Percentiles rank a stretch among this genome's conserved stretches.
Conservation (phyloP, 2,329 filamentous ascomycete species). For the Nemania bipapillata region DNA sequence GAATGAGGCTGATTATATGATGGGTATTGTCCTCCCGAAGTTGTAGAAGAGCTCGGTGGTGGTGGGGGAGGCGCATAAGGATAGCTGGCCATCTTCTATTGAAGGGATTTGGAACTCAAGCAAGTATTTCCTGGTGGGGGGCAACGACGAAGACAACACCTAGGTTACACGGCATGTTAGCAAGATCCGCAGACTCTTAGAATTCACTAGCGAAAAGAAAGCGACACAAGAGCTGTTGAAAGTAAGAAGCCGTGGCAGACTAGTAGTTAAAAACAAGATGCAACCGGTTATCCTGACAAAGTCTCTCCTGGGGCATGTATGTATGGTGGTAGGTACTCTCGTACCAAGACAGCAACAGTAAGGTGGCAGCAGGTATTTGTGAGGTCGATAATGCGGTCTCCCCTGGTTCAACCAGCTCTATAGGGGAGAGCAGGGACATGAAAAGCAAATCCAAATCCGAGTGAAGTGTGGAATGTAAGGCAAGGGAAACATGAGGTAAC, state of each 20-base stretch:
- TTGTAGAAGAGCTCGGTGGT: slow-evolving; percentile 47
- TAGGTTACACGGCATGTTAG: slow-evolving; percentile 19
- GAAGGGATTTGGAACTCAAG: slow-evolving; percentile 12
- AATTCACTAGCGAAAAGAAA: not conserved
- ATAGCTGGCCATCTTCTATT: slow-evolving; percentile 47
- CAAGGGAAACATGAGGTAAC: not conserved
- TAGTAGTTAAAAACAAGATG: not conserved
- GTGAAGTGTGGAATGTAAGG: not conserved
- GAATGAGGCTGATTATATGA: slow-evolving; percentile 54
- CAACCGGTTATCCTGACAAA: not conserved
- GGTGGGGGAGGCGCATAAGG: slow-evolving; percentile 50
- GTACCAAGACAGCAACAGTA: not conserved
- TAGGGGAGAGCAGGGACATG: not conserved
- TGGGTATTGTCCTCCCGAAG: slow-evolving; percentile 46
- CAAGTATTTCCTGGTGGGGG: slow-evolving; percentile 11
- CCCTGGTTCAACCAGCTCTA: not conserved
- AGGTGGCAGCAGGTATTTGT: too few species aligned
- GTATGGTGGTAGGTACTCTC: not conserved
- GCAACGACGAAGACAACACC: slow-evolving; percentile 18
- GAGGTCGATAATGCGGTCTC: not conserved
- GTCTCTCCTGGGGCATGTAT: not conserved
- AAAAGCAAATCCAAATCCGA: not conserved
- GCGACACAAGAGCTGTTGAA: not conserved
- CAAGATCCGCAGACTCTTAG: not conserved
- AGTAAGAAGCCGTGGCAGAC: not conserved